Evolutionary conservation across 2,329 filamentous ascomycete species (phyloP), one percentile per base, ranked within the genome.

Genomic region (Phialophora expanda): DNA sequence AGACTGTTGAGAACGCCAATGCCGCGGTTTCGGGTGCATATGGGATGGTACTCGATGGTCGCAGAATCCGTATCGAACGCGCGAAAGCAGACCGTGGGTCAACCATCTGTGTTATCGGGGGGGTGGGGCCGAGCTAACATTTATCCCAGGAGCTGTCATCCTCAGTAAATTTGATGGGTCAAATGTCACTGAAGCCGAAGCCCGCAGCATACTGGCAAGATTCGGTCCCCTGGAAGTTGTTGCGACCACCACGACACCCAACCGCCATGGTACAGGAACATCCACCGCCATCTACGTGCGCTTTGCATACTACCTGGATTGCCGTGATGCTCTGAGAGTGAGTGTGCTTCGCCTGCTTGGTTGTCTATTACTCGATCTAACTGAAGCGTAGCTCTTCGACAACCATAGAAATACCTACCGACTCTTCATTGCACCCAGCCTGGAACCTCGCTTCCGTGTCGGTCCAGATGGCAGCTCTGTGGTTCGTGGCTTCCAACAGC

Each of bases 1-100:
- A 78, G 72, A 71, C 69, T 22, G 62, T 73, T 7, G 70, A 75
- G 44, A 67, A 73, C 68, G 78, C 77, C 9, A 67, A 61, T 28
- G 62, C 66, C 46, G 76, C 75, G 9, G 62, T 72, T 17, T 41
- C 51, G n/a, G 66, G 56, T 11, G 62, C 59, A 14, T 48, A 48
- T n/a, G 58, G 68, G 30, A 22, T 69, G 14, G 17, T 66, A 6
- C 55, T 73, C 22, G 69, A 73, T 62, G 70, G 67, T 24, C 67
- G 72, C 24, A 67, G 66, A 53, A 66, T 72, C 62, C 66, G 72
- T 7, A 50, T 69, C 20, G 72, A 73, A 57, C 66, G 64, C 26
- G 67, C 66, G 20, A 67, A 69, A 58, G 70, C 67, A 24, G 68
- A 72, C 38, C 69, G 72, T 73, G 57, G 67, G 70, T 70, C 56